Evolutionary conservation across 805 yeast species (phyloP).

Genomic region (Debaryomyces maramus): DNA sequence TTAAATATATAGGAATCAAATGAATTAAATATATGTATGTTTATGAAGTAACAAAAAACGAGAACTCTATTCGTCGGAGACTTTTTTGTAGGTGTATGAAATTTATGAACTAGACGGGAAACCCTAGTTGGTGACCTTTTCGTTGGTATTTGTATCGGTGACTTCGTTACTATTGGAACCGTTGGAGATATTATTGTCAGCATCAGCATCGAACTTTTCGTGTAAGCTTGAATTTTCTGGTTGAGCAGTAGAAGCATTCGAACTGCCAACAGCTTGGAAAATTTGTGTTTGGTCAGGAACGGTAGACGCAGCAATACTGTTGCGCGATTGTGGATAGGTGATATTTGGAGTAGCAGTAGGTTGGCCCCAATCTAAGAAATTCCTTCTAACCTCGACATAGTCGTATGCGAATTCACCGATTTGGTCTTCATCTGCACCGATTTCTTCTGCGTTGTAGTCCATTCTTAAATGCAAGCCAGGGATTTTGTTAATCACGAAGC

Average conservation of each 20-base stretch:
- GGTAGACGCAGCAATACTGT: background rate
- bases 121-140: too few species aligned
- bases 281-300: slow-evolving; percentile 3
- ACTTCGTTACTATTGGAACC: too few species aligned
- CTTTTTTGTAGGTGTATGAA: too few species aligned
- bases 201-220: slow-evolving; percentile 5
- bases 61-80: background rate
- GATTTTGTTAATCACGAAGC: slow-evolving; percentile 68
- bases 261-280: slow-evolving; percentile 9
- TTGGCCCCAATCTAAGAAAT: slow-evolving; percentile 61
- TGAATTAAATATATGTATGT: background rate
- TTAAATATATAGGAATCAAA: background rate
- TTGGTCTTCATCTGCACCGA: slow-evolving; percentile 94
- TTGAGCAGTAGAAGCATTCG: slow-evolving; percentile 5
- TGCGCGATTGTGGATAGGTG: background rate
- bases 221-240: slow-evolving; percentile 9
- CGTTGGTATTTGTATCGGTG: too few species aligned
- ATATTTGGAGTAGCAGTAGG: slow-evolving; percentile 18
- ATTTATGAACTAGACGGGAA: too few species aligned
- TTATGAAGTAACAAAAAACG: background rate
- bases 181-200: too few species aligned
- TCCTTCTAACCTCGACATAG: slow-evolving; percentile 94
- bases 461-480: slow-evolving; percentile 85
- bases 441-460: slow-evolving; percentile 78
- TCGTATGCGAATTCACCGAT: slow-evolving; percentile 99